phyloP scores from a whole-genome alignment of 371 early-diverging fungal genomes.

The Mucor sp. region DNA sequence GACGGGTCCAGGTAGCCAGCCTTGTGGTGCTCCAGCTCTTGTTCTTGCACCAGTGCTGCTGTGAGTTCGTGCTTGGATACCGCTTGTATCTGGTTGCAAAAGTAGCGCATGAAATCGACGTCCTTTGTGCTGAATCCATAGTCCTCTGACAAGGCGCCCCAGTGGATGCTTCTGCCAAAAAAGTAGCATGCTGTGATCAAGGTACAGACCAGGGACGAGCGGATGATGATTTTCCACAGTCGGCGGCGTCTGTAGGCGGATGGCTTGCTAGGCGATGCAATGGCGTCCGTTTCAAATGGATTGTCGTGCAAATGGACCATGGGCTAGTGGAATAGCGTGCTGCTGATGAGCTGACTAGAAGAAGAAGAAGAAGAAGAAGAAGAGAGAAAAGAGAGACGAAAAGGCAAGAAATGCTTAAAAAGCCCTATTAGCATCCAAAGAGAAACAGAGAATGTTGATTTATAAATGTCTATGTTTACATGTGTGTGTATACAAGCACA shows the following conservation, averaged over 20 bases:
- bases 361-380: neutral
- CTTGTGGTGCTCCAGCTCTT: slow-evolving; percentile 11
- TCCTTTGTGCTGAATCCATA: slow-evolving; percentile 18
- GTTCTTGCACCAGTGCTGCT: neutral
- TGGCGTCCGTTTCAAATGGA: neutral
- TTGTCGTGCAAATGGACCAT: slow-evolving; percentile 16
- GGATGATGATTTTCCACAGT: slow-evolving; percentile 1
- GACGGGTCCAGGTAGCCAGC: neutral
- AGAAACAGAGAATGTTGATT: neutral
- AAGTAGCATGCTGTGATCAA: slow-evolving; percentile 8
- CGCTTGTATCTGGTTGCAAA: slow-evolving; percentile 12
- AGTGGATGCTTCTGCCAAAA: slow-evolving; percentile 15
- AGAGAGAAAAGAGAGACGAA: neutral
- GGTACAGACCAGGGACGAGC: neutral
- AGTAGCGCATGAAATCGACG: slow-evolving; percentile 11
- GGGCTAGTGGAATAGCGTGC: neutral
- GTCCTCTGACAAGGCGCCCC: slow-evolving; percentile 5
- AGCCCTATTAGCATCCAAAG: neutral
- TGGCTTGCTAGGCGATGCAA: neutral
- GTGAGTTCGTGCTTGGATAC: neutral
- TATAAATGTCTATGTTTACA: neutral
- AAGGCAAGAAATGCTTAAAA: neutral
- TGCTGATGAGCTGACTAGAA: neutral
- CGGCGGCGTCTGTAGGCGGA: slow-evolving; percentile 8
- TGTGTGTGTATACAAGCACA: neutral